A percentile compares a stretch with the other conserved stretches of the same genome.
Conservation (phyloP, 805 yeast genomes). For the Wickerhamiella slavikovae region DNA sequence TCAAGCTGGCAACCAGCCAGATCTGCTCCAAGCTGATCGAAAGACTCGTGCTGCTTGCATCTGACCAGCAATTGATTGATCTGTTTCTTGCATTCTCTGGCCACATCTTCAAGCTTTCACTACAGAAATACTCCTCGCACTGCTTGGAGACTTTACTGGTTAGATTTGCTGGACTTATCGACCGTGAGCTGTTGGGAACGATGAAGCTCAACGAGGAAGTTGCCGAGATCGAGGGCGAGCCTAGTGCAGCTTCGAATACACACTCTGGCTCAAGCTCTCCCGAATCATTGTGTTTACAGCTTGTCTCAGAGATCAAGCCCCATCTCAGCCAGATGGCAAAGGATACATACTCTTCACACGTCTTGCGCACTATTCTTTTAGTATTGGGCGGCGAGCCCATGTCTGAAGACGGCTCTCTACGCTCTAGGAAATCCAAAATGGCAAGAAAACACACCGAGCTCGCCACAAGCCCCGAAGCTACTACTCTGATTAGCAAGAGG, state of each 20-base stretch:
- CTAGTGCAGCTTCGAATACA: too few species aligned
- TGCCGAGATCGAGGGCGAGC: slow-evolving; percentile 15
- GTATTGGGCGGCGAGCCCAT: slow-evolving; percentile 58
- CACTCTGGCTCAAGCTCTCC: too few species aligned
- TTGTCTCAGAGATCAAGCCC: slow-evolving; percentile 49
- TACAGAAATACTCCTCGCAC: slow-evolving; percentile 85
- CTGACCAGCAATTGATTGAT: slow-evolving; percentile 40
- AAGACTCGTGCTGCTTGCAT: slow-evolving; percentile 50
- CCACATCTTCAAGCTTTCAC: slow-evolving; percentile 55
- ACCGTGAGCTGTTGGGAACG: slow-evolving; percentile 36
- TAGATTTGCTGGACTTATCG: slow-evolving; percentile 52
- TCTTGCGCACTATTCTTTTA: slow-evolving; percentile 48
- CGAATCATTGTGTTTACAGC: slow-evolving; percentile 43
- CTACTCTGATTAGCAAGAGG: slow-evolving; percentile 22
- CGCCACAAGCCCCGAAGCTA: slow-evolving; percentile 42
- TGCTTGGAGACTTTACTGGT: slow-evolving; percentile 73
- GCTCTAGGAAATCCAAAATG: slow-evolving; percentile 62
- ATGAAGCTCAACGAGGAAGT: slow-evolving; percentile 8
- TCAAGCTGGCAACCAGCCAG: slow-evolving; percentile 82
- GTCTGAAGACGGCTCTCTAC: slow-evolving; percentile 46
- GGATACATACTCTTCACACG: slow-evolving; percentile 80
- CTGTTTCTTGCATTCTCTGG: slow-evolving; percentile 49
- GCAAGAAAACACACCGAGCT: slow-evolving; percentile 47
- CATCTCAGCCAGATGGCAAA: slow-evolving; percentile 35
- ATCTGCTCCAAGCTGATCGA: slow-evolving; percentile 88